phyloP scores from a whole-genome alignment of 2,329 filamentous ascomycete genomes.

The Alternaria postmessia region DNA sequence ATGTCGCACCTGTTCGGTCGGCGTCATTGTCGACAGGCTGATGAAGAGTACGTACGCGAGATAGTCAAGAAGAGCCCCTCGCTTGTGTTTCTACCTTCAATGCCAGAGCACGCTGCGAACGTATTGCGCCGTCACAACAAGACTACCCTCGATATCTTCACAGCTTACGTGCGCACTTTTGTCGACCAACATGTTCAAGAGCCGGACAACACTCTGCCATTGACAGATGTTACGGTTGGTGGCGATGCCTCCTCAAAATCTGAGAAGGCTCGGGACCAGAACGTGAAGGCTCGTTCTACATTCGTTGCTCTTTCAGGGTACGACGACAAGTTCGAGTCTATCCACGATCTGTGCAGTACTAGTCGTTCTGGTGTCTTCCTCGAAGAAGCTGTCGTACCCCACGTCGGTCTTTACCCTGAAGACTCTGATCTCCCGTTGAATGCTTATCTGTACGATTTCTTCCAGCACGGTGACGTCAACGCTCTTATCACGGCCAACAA shows the following conservation, averaged over 20 bases:
- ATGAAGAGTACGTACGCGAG: conserved; percentile 58
- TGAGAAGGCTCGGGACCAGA: conserved; percentile 30
- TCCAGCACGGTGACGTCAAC: conserved; percentile 72
- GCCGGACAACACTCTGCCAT: conserved; percentile 65
- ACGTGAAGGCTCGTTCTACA: conserved; percentile 66
- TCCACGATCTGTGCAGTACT: conserved; percentile 72
- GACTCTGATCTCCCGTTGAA: conserved; percentile 66
- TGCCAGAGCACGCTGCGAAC: conserved; percentile 65
- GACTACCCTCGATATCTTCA: conserved; percentile 71
- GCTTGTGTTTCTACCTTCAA: conserved; percentile 68
- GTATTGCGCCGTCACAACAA: conserved; percentile 70
- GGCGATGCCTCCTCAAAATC: conserved; percentile 36
- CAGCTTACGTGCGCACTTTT: conserved; percentile 73
- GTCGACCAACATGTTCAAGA: conserved; percentile 68
- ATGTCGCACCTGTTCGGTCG: conserved; percentile 76
- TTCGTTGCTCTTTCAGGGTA: conserved; percentile 77
- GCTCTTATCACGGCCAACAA: conserved; percentile 70
- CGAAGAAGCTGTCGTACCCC: conserved; percentile 75
- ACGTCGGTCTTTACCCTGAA: conserved; percentile 68
- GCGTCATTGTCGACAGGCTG: conserved; percentile 58
- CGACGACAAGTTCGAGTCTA: conserved; percentile 68
- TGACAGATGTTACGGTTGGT: conserved; percentile 62
- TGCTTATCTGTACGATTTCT: conserved; percentile 78
- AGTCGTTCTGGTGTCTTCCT: conserved; percentile 75
- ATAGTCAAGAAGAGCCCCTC: conserved; percentile 67